Evolutionary conservation across 2,329 filamentous ascomycete species (phyloP), one percentile per base, ranked within the genome.

Genomic region (Nigrospora oryzae): DNA sequence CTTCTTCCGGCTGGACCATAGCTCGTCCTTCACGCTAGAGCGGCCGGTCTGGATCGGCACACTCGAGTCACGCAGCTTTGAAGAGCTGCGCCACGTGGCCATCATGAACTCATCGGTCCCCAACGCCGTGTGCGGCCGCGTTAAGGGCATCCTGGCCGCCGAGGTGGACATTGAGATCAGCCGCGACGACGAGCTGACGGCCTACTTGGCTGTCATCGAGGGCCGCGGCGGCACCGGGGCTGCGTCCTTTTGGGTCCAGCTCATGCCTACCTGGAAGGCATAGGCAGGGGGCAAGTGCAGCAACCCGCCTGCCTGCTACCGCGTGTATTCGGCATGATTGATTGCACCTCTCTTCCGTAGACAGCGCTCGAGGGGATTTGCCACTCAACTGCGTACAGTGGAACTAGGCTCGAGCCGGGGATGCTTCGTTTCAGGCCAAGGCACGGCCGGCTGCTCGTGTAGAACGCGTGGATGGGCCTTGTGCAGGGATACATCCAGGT

Each of bases 181-280:
- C 44, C 74, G 81, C 36, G 83, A 90, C 53, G 77, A 80, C 49
- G 85, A 91, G 64, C 61, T 93, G 49, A 74, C 75, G 47, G 83
- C 82, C 0, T 91, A 90, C 63, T 62, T 93, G 52, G 70, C 74
- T 39, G 83, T 86, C 57, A 69, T 83, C 23, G 67, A 77, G 51
- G 71, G 66, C 34, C 63, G 68, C 57, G 12, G 55, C 53, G 17
- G 38, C 2, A 28, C 36, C 28, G 43, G 43, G 8, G 60, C 69
- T 32, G 67, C 70, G 7, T 70, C 64, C 10, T 73, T 74, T 51
- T 61, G 58, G 38, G 65, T 73, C 13, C 64, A 68, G 49, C 53
- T 68, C 38, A 56, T 65, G 12, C 16, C 38, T 12, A 28, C 33
- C 13, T 63, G 58, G 59, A 56, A 55, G 50, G 44, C 54, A 37